Evolutionary conservation across 1,284 basidiomycete species (phyloP).

Genomic region (Cutaneotrichosporon dermatis): DNA sequence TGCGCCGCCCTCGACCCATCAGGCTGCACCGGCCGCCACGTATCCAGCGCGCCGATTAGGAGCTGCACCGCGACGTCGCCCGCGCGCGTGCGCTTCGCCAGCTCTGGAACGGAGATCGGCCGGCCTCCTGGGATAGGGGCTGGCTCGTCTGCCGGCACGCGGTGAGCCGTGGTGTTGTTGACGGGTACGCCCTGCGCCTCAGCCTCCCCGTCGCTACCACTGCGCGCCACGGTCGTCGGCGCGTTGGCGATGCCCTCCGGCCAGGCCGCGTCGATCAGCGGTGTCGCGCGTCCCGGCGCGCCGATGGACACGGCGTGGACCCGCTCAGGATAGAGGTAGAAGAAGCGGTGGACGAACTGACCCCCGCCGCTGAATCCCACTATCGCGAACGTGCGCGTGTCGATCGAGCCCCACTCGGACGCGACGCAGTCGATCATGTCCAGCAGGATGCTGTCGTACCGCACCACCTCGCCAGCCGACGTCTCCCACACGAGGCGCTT

Average conservation of each 20-base stretch:
- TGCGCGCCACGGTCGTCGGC: neutral
- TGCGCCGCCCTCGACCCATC: slow-evolving; percentile 12
- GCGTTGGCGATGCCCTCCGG: slow-evolving; percentile 13
- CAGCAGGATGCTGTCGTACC: slow-evolving; percentile 19
- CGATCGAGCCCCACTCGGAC: slow-evolving; percentile 19
- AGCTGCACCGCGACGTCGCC: slow-evolving; percentile 11
- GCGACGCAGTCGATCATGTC: slow-evolving; percentile 18
- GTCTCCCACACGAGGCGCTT: slow-evolving; percentile 16
- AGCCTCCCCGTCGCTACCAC: neutral
- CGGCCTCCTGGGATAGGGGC: neutral
- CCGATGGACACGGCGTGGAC: slow-evolving; percentile 21
- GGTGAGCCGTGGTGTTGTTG: no score
- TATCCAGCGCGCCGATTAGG: slow-evolving; percentile 16
- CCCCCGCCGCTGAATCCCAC: slow-evolving; percentile 23
- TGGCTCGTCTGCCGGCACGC: no score
- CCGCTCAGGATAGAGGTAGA: slow-evolving; percentile 23
- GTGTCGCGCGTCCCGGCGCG: slow-evolving; percentile 21
- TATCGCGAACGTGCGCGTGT: slow-evolving; percentile 15
- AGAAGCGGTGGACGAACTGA: slow-evolving; percentile 25
- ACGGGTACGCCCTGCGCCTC: no score
- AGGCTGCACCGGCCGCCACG: slow-evolving; percentile 12
- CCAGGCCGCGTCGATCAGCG: slow-evolving; percentile 13
- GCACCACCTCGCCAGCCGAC: slow-evolving; percentile 4
- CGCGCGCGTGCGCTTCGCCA: neutral
- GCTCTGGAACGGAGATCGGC: neutral